Evolutionary conservation across 345 rosid species (phyloP).

Genomic region (Syzygium oleosum): DNA sequence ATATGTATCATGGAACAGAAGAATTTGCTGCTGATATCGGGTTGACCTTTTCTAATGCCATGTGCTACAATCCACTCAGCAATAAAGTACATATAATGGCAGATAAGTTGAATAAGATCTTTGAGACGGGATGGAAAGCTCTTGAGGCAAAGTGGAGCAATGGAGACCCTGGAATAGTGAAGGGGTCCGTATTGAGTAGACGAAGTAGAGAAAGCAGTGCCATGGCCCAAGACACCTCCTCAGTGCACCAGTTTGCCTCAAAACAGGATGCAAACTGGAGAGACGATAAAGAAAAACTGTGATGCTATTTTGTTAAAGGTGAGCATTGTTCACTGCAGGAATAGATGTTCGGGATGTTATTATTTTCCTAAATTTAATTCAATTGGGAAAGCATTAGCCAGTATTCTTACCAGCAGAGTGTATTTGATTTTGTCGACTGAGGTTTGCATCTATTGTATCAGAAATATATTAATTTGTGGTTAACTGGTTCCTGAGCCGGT

Average conservation of each 20-base stretch:
- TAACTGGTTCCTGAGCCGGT: slow-evolving; percentile 14
- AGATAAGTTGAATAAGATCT: slow-evolving; percentile 23
- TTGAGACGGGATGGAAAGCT: slow-evolving; percentile 58
- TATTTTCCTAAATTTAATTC: background rate
- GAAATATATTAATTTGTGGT: background rate
- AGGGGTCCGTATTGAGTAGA: slow-evolving; percentile 9
- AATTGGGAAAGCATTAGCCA: background rate
- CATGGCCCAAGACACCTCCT: slow-evolving; percentile 23
- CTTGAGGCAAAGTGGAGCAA: slow-evolving; percentile 38
- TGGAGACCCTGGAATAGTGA: slow-evolving; percentile 7
- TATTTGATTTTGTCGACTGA: background rate
- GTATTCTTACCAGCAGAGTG: background rate
- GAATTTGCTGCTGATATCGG: slow-evolving; percentile 86
- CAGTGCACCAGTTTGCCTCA: slow-evolving; percentile 12
- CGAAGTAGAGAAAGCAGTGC: slow-evolving; percentile 14
- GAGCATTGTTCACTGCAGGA: background rate
- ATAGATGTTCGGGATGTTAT: background rate
- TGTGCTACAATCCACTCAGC: slow-evolving; percentile 61
- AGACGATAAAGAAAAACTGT: slow-evolving; percentile 10
- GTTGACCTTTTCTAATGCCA: slow-evolving; percentile 73
- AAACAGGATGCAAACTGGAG: slow-evolving; percentile 19
- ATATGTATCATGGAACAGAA: slow-evolving; percentile 27
- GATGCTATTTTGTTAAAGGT: slow-evolving; percentile 22
- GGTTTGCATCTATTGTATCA: background rate
- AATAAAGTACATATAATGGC: slow-evolving; percentile 58